Percentiles rank a stretch among this genome's conserved stretches.
These are phyloP conservation scores for Xylaria sp. DNA, from an alignment of 2,329 filamentous ascomycete species.

Conservation along the genomic window DNA sequence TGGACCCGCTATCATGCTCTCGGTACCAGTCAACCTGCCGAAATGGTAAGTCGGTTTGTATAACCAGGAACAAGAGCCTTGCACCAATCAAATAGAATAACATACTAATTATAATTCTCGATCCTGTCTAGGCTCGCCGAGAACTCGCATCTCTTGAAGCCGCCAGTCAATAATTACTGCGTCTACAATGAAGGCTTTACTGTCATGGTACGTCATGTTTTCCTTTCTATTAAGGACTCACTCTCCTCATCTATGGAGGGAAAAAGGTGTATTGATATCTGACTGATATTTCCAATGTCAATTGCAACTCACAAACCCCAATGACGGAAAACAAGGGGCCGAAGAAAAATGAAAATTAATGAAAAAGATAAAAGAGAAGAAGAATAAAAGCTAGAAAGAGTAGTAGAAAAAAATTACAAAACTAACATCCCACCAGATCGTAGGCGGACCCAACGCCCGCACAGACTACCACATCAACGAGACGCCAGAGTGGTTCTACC, in stretches of 20 bases:
- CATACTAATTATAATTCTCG: conserved; percentile 18
- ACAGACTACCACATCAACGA: conserved; percentile 99
- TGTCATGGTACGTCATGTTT: conserved; percentile 72
- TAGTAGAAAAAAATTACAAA: neutral
- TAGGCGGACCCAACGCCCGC: conserved; percentile 93
- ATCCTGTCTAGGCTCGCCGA: conserved; percentile 76
- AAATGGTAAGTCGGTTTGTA: conserved; percentile 61
- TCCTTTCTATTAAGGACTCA: neutral
- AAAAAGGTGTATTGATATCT: conserved; percentile 5
- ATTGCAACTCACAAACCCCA: too few species aligned
- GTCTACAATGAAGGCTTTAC: conserved; percentile 88
- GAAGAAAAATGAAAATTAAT: neutral
- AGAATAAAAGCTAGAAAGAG: neutral
- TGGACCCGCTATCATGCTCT: conserved; percentile 56
- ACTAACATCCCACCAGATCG: conserved; percentile 66
- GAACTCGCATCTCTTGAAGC: conserved; percentile 91
- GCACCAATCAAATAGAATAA: conserved; percentile 15
- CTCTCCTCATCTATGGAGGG: neutral
- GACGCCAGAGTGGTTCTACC: conserved; percentile 98
- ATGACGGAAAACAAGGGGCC: too few species aligned
- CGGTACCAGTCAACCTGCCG: conserved; percentile 64
- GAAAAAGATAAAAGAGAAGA: neutral
- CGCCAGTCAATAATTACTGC: conserved; percentile 97
- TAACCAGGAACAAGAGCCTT: conserved; percentile 7
- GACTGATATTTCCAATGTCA: neutral